Conservation (phyloP, 805 yeast genomes). For the Zygotorulaspora danielsina region DNA sequence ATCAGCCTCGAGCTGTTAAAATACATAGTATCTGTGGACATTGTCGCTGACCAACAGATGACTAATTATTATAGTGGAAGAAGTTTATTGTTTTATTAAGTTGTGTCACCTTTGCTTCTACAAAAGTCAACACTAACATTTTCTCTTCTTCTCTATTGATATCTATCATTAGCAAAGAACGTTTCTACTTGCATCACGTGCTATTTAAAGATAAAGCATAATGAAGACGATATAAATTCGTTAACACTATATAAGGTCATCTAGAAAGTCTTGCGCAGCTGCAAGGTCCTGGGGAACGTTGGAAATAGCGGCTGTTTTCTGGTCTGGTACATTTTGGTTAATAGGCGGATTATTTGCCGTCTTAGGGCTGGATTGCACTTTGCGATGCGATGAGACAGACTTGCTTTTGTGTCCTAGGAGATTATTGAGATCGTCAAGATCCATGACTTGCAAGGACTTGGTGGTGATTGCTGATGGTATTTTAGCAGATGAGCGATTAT, state of each 20-base stretch:
- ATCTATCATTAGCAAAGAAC: too few relatives aligned
- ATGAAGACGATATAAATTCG: background rate
- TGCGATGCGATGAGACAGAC: background rate
- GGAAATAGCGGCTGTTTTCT: constrained; percentile 5
- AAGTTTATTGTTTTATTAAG: background rate
- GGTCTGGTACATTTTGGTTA: background rate
- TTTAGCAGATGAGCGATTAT: background rate
- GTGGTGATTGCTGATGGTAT: constrained; percentile 13
- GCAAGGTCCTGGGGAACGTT: constrained; percentile 20
- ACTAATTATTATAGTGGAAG: too few relatives aligned
- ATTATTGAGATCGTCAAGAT: constrained; percentile 18
- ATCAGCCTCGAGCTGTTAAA: constrained; percentile 32
- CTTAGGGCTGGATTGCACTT: background rate
- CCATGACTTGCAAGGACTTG: constrained; percentile 23
- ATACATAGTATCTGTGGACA: constrained; percentile 36
- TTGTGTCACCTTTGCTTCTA: too few relatives aligned
- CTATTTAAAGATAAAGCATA: too few relatives aligned
- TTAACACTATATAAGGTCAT: constrained; percentile 19
- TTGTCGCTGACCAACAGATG: constrained; percentile 5
- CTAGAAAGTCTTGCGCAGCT: constrained; percentile 29
- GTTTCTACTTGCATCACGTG: too few relatives aligned
- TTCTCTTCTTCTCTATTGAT: too few relatives aligned
- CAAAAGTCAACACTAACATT: too few relatives aligned
- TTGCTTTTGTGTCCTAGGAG: constrained; percentile 13
- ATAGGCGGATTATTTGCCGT: background rate